A percentile compares a stretch with the other conserved stretches of the same genome.
Evolutionary conservation across 1,284 basidiomycete species (phyloP).

Genomic region (Apiotrichum porosum): DNA sequence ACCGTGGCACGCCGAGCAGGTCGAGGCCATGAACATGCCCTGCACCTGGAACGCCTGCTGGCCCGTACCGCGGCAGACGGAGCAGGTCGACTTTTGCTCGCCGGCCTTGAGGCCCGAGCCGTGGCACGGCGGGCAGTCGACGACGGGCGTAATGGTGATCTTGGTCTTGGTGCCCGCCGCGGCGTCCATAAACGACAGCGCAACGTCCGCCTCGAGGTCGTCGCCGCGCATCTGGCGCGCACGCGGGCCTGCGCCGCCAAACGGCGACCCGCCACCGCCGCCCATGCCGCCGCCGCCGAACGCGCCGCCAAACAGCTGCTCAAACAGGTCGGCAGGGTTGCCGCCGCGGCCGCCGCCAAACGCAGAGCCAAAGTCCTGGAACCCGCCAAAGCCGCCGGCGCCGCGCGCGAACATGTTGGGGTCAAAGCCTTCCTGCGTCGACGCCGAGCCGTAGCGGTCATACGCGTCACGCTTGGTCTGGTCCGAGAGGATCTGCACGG

Average conservation of each 20-base stretch:
- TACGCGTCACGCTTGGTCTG: constrained; percentile 89
- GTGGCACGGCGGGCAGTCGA: constrained; percentile 77
- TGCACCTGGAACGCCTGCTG: constrained; percentile 86
- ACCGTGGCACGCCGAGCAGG: constrained; percentile 81
- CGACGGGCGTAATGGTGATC: constrained; percentile 74
- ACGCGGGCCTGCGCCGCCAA: constrained; percentile 41
- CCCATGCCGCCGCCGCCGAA: constrained; percentile 33
- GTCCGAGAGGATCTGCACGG: constrained; percentile 77
- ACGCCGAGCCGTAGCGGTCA: constrained; percentile 91
- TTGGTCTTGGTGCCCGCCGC: constrained; percentile 81
- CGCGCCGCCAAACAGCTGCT: constrained; percentile 75
- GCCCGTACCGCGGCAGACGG: constrained; percentile 79
- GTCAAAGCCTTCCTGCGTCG: constrained; percentile 90
- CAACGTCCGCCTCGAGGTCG: constrained; percentile 75
- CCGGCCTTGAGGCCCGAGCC: constrained; percentile 84
- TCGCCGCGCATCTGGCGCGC: constrained; percentile 62
- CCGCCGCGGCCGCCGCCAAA: constrained; percentile 58
- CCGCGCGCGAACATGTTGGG: constrained; percentile 66
- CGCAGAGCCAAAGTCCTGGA: constrained; percentile 63
- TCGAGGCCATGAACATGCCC: constrained; percentile 97
- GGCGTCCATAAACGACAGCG: constrained; percentile 84
- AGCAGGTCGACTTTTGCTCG: constrained; percentile 75
- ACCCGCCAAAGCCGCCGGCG: constrained; percentile 62
- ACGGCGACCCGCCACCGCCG: constrained; percentile 27
- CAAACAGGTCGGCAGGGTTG: constrained; percentile 68